Conservation (phyloP, 208 protist genomes). For the Acanthamoeba healyi region DNA sequence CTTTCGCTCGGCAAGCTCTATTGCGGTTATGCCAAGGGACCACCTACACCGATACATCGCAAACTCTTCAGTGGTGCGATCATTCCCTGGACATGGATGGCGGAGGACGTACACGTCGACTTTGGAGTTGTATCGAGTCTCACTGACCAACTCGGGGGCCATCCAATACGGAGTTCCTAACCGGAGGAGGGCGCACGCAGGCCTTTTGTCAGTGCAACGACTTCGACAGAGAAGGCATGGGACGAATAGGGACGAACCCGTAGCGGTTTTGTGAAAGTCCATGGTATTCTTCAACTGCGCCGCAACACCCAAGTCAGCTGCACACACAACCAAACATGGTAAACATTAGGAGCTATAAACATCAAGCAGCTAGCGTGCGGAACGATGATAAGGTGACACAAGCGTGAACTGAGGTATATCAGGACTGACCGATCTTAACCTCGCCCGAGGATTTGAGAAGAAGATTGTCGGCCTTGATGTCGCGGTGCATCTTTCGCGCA, state of each 20-base stretch:
- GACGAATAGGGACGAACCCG: neutral
- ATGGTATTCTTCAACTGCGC: constrained; percentile 38
- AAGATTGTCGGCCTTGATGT: constrained; percentile 66
- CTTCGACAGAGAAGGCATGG: too few species aligned
- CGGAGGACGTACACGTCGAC: constrained; percentile 2
- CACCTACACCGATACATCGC: neutral
- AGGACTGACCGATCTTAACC: constrained; percentile 46
- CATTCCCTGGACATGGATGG: too few species aligned
- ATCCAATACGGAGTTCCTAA: constrained; percentile 65
- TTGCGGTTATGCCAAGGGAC: constrained; percentile 53
- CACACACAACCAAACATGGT: neutral
- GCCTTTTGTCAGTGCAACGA: too few species aligned
- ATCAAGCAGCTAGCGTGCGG: too few species aligned
- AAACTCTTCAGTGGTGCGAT: neutral
- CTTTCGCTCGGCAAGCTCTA: constrained; percentile 38
- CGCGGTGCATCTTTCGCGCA: constrained; percentile 47
- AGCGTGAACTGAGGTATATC: too few species aligned
- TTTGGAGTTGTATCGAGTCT: constrained; percentile 27
- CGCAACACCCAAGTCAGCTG: constrained; percentile 66
- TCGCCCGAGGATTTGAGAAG: constrained; percentile 46
- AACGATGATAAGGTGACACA: too few species aligned
- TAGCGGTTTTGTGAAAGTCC: constrained; percentile 52
- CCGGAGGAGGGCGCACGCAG: neutral
- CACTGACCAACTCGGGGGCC: neutral
- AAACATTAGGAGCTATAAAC: too few species aligned